These are phyloP conservation scores for Helotiales sp. DNA, from an alignment of 2,329 filamentous ascomycete genomes.

Conservation along the genomic window DNA sequence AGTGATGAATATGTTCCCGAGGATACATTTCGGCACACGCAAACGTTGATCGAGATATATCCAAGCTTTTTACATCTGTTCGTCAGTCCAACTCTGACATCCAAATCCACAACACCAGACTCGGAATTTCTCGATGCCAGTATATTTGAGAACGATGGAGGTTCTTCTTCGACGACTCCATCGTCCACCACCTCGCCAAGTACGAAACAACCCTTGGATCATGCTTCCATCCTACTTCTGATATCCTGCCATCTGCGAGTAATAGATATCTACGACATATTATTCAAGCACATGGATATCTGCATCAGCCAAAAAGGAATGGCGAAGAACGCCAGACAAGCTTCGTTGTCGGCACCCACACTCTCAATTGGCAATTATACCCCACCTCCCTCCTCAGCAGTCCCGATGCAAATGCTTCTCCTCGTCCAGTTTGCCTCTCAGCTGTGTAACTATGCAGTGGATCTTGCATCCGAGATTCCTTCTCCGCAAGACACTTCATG, in stretches of 20 bases:
- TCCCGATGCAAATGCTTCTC: constrained; percentile 34
- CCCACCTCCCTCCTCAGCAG: constrained; percentile 24
- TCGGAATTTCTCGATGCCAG: background rate
- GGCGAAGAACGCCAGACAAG: constrained; percentile 8
- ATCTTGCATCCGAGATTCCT: constrained; percentile 25
- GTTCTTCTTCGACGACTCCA: background rate
- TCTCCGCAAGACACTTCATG: background rate
- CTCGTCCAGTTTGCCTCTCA: constrained; percentile 30
- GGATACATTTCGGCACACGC: constrained; percentile 31
- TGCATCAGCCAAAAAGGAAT: constrained; percentile 25
- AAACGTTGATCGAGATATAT: constrained; percentile 34
- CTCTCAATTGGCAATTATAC: constrained; percentile 32
- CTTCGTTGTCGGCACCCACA: constrained; percentile 12
- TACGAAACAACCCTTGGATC: constrained; percentile 24
- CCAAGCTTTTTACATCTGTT: constrained; percentile 30
- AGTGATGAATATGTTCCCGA: constrained; percentile 23
- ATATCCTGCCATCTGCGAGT: constrained; percentile 38
- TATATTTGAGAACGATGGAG: background rate
- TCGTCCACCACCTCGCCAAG: background rate
- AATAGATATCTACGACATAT: constrained; percentile 32
- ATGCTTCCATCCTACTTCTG: constrained; percentile 32
- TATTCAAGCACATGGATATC: constrained; percentile 34
- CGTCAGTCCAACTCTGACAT: background rate
- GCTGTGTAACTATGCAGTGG: constrained; percentile 27
- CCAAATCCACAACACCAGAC: constrained; percentile 8